Evolutionary conservation across 139 green algal species (phyloP).

Genomic region (Micractinium sp.): DNA sequence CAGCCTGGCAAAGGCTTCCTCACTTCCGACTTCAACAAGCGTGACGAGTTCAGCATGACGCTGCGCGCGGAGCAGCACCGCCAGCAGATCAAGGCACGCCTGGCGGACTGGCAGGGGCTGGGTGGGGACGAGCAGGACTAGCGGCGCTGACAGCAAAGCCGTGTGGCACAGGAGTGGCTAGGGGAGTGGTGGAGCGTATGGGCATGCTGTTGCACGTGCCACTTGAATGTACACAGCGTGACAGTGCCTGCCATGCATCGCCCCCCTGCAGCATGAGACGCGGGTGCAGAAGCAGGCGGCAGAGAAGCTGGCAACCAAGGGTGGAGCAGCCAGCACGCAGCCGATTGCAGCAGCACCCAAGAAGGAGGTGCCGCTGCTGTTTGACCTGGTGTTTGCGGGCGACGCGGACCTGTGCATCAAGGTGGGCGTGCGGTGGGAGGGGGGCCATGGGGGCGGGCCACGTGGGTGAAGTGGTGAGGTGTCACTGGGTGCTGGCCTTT

Average conservation of each 20-base stretch:
- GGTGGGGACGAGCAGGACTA: neutral
- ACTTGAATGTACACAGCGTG: neutral
- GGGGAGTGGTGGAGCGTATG: neutral
- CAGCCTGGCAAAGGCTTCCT: constrained; percentile 80
- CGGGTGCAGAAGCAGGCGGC: constrained; percentile 75
- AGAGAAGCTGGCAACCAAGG: constrained; percentile 17
- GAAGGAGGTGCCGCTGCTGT: constrained; percentile 63
- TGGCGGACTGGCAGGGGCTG: neutral
- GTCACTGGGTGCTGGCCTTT: neutral
- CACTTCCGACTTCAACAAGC: constrained; percentile 80
- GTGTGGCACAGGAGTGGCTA: neutral
- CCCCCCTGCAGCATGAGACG: constrained; percentile 66
- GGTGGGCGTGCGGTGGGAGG: neutral
- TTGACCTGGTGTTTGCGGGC: constrained; percentile 82
- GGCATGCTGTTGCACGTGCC: neutral
- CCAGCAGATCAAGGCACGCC: constrained; percentile 71
- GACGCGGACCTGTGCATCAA: constrained; percentile 49
- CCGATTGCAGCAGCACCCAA: neutral
- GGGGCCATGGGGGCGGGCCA: neutral
- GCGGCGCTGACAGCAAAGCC: neutral
- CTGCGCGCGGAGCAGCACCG: constrained; percentile 83
- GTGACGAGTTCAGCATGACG: constrained; percentile 86
- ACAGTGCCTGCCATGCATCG: neutral
- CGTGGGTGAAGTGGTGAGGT: too few species aligned
- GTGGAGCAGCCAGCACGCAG: neutral